Evolutionary conservation across 805 yeast species (phyloP).

Genomic region (Wickerhamomyces bovis): DNA sequence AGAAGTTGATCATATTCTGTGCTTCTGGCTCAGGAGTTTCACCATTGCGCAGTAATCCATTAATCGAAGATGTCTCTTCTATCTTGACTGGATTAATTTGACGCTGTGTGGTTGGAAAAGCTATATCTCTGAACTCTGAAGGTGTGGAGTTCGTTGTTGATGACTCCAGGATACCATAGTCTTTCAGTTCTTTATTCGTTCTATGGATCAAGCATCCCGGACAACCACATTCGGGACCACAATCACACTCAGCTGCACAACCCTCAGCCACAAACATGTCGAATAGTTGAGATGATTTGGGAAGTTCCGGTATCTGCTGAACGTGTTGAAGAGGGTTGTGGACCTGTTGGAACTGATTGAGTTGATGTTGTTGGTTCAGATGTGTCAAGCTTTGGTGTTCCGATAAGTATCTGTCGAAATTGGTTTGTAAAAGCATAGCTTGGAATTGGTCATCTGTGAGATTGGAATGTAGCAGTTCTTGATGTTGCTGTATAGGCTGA

Average conservation of each 20-base stretch:
- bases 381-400: not conserved
- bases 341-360: not conserved
- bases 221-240: conserved; percentile 23
- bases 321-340: not conserved
- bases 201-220: conserved; percentile 24
- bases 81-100: not conserved
- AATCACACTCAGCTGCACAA: conserved; percentile 21
- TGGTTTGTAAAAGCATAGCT: not conserved
- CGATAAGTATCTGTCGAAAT: not conserved
- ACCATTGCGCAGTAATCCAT: not conserved
- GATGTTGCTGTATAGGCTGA: not conserved
- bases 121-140: conserved; percentile 2
- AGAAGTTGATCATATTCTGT: conserved; percentile 9
- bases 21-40: not conserved
- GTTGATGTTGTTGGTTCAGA: not conserved
- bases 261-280: conserved; percentile 19
- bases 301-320: not conserved
- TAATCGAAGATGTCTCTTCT: not conserved
- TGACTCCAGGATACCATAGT: conserved; percentile 18
- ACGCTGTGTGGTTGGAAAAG: not conserved
- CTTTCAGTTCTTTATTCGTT: conserved; percentile 20
- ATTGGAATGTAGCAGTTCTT: not conserved
- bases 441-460: not conserved
- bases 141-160: conserved; percentile 16
- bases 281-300: conserved; percentile 6